A percentile compares a stretch with the other conserved stretches of the same genome.
Evolutionary conservation across 306 rosid genomes (phyloP).

Genomic region (Ormosia emarginata): DNA sequence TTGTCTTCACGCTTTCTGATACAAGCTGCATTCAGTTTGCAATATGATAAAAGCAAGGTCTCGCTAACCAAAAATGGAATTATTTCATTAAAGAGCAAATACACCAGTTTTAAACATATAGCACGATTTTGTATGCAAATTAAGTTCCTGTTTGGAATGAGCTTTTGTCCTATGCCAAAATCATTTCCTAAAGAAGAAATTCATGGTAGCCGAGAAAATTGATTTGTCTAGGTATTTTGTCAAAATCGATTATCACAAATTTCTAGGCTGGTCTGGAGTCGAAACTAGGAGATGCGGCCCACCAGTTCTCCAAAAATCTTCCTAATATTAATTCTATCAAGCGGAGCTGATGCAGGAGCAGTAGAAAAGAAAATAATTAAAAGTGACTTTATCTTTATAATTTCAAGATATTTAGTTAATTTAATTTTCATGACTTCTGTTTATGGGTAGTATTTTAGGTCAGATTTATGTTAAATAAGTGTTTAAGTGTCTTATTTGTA

Average conservation of each 20-base stretch:
- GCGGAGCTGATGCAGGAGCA: too few species aligned
- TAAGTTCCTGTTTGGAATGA: not conserved
- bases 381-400: too few species aligned
- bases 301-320: not conserved
- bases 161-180: not conserved
- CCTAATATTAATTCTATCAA: not conserved
- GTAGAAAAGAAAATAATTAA: too few species aligned
- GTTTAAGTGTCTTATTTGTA: too few species aligned
- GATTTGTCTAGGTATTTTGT: not conserved
- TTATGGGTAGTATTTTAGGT: too few species aligned
- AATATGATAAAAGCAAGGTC: slow-evolving; percentile 20
- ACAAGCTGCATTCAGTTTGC: slow-evolving; percentile 71
- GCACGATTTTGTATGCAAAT: not conserved
- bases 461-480: too few species aligned
- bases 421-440: too few species aligned
- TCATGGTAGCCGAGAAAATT: not conserved
- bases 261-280: not conserved
- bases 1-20: slow-evolving; percentile 90
- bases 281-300: not conserved
- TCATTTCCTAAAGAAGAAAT: not conserved
- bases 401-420: too few species aligned
- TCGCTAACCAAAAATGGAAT: not conserved
- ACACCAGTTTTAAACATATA: not conserved
- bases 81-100: slow-evolving; percentile 10
- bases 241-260: not conserved